Conservation (phyloP, 441 rosid species). For the Erysimum cheiri region DNA sequence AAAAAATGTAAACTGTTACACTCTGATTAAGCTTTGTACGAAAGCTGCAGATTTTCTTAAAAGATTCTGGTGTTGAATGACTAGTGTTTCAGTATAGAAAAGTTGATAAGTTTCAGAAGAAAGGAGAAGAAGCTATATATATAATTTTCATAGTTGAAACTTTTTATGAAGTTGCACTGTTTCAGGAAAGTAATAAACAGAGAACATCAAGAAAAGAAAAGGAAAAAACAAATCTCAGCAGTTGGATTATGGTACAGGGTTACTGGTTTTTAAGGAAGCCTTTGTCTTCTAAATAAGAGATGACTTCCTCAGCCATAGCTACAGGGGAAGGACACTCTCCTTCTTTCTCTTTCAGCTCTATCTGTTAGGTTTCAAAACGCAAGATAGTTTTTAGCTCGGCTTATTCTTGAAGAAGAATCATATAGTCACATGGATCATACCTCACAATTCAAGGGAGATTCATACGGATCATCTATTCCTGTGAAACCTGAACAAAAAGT, state of each 20-base stretch:
- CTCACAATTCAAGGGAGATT: conserved; percentile 90
- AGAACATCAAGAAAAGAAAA: neutral
- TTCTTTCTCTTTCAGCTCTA: conserved; percentile 65
- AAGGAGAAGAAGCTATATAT: neutral
- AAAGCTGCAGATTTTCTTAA: neutral
- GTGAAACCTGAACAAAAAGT: conserved; percentile 71
- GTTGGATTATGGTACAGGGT: conserved; percentile 36
- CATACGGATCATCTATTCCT: conserved; percentile 91
- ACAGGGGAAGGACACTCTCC: conserved; percentile 70
- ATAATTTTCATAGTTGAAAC: conserved; percentile 4
- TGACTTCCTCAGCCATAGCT: conserved; percentile 75
- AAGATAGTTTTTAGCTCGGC: neutral
- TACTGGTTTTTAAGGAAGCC: conserved; percentile 63
- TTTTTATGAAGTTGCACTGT: neutral
- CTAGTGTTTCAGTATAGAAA: neutral
- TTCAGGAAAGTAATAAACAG: conserved; percentile 7
- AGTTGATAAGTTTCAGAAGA: neutral
- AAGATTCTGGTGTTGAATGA: neutral
- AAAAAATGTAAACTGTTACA: neutral
- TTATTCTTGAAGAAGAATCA: conserved; percentile 8
- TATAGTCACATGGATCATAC: conserved; percentile 43
- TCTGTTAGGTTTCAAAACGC: conserved; percentile 47
- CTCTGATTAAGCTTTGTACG: neutral
- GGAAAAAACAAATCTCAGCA: conserved; percentile 2
- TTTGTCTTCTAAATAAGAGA: conserved; percentile 68